Evolutionary conservation across 768 basidiomycete species (phyloP).

Genomic region (Boletus speciosus): DNA sequence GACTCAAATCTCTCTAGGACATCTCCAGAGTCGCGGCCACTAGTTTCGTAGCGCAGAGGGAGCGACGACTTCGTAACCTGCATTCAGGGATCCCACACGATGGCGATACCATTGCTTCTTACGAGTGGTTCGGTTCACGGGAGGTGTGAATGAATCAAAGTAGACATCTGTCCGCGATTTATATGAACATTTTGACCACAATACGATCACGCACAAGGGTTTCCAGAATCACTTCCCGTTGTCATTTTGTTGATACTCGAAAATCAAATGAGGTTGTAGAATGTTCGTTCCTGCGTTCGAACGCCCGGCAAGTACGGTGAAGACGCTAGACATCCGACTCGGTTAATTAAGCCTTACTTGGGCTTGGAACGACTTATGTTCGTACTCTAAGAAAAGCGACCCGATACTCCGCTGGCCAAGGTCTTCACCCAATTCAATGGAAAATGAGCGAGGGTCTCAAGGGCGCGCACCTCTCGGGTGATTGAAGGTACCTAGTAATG

Average conservation of each 20-base stretch:
- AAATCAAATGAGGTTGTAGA: conserved; percentile 51
- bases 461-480: conserved; percentile 20
- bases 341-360: conserved; percentile 38
- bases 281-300: conserved; percentile 45
- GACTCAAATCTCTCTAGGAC: conserved; percentile 47
- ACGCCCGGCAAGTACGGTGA: conserved; percentile 52
- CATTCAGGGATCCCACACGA: conserved; percentile 55
- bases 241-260: conserved; percentile 56
- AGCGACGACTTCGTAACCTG: conserved; percentile 56
- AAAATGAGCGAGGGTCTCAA: conserved; percentile 52
- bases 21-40: conserved; percentile 30
- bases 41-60: conserved; percentile 47
- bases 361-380: conserved; percentile 62
- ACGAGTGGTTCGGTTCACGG: conserved; percentile 47
- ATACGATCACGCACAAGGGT: conserved; percentile 50
- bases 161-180: conserved; percentile 48
- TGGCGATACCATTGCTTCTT: conserved; percentile 44
- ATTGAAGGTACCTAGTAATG: conserved; percentile 26
- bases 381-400: conserved; percentile 63
- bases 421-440: conserved; percentile 64
- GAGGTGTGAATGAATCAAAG: conserved; percentile 65
- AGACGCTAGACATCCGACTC: background rate
- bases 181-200: conserved; percentile 8
- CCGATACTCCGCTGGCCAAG: conserved; percentile 46
- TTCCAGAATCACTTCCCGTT: conserved; percentile 55